Evolutionary conservation across 345 rosid genomes (phyloP), one percentile per base, ranked within the genome.

Genomic region (Salix suchowensis): DNA sequence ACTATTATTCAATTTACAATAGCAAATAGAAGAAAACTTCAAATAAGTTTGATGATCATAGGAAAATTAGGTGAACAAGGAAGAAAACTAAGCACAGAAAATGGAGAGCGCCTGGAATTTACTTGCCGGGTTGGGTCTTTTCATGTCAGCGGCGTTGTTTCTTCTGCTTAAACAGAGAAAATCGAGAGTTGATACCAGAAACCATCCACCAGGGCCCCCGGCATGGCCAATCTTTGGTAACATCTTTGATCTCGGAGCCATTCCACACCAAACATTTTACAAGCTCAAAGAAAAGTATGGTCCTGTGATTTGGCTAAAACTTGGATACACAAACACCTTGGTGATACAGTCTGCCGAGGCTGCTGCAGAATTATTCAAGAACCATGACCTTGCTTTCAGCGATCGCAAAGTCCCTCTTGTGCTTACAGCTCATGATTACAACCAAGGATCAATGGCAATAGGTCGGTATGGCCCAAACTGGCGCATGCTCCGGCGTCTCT

Each of bases 201-300:
- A 74, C 11, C 21, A 3, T 16, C 84, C 81, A 0, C 84, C 81
- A 4, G 84, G 81, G 5, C 84, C 84, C 0, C 76, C 68, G 0
- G 79, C 65, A 3, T 76, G 68, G 74, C 83, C 77, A 3, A 14
- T 81, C 65, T 24, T 81, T 30, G 84, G 84, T 36, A 81, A 77
- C 72, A 44, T 81, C 2, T 34, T 81, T 14, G 77, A 81, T 64
- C 80, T 76, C 13, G 83, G 83, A 21, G n/a, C 73, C 37, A 24
- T 61, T 34, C 83, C 83, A 26, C 80, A 81, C 48, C 80, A 44
- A 4, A 68, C 68, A 13, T 13, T 81, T 13, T 54, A 77, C 71
- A 34, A 72, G 14, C 73, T 72, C 68, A 21, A 58, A 23, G 21
- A 8, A 7, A 72, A 71, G 32, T 76, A 81, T 39, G 83, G 83